Evolutionary conservation across 345 rosid genomes (phyloP).

Genomic region (Euphorbia peplus): DNA sequence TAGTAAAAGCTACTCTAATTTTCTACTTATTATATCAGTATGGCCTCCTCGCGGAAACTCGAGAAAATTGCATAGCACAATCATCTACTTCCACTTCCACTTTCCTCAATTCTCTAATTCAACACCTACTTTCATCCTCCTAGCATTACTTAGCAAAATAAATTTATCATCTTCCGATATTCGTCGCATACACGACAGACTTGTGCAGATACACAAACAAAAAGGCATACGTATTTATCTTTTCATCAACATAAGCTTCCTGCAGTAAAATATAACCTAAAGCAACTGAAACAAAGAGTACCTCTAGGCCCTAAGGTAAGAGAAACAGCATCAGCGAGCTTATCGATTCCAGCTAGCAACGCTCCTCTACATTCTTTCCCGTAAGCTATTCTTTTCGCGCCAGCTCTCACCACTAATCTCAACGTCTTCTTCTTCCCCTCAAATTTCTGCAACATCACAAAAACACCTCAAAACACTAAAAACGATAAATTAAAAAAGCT

Average conservation of each 20-base stretch:
- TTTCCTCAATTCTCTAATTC: too few relatives aligned
- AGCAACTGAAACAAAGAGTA: slow-evolving; percentile 4
- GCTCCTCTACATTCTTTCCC: slow-evolving; percentile 70
- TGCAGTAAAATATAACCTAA: background rate
- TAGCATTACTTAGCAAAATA: too few relatives aligned
- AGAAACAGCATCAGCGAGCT: slow-evolving; percentile 88
- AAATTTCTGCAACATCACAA: slow-evolving; percentile 33
- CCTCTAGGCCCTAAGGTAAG: slow-evolving; percentile 81
- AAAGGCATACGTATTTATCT: too few relatives aligned
- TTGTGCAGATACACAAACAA: too few relatives aligned
- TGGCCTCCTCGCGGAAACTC: too few relatives aligned
- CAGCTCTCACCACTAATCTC: slow-evolving; percentile 54
- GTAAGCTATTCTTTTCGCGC: slow-evolving; percentile 59
- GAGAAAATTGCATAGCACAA: too few relatives aligned
- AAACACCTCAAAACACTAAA: background rate
- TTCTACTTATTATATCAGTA: background rate
- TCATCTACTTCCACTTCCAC: too few relatives aligned
- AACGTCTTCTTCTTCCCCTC: slow-evolving; percentile 25
- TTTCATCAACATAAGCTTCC: background rate
- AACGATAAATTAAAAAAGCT: background rate
- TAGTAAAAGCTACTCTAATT: background rate
- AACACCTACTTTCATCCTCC: too few relatives aligned
- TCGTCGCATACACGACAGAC: too few relatives aligned
- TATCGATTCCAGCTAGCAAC: slow-evolving; percentile 80
- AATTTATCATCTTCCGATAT: too few relatives aligned